Evolutionary conservation across 106 monocot genomes (phyloP).

Genomic region (Dendrobium nobile): DNA sequence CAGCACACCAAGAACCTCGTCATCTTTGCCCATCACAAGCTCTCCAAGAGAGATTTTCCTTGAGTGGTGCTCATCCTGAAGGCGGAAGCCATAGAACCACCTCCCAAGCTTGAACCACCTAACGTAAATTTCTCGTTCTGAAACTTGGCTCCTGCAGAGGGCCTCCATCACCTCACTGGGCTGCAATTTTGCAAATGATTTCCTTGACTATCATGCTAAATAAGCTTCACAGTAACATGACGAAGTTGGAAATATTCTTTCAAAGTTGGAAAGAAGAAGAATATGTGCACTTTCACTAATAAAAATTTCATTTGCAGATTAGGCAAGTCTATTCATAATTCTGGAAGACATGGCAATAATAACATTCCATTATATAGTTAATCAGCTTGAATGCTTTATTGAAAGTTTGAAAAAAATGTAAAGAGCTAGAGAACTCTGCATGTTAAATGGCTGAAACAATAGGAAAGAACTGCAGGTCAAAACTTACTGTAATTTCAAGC

Average conservation of each 20-base stretch:
- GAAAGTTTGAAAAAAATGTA: not conserved
- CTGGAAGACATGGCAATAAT: not conserved
- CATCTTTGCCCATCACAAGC: slow-evolving; percentile 36
- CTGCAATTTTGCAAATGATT: slow-evolving; percentile 28
- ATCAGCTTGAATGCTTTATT: not conserved
- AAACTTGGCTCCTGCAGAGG: slow-evolving; percentile 33
- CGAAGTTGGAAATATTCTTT: not conserved
- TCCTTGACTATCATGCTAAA: not conserved
- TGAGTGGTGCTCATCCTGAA: slow-evolving; percentile 52
- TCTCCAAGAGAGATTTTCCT: slow-evolving; percentile 47
- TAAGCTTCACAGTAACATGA: not conserved
- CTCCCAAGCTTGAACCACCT: slow-evolving; percentile 70
- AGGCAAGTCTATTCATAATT: not conserved
- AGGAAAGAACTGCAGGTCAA: not conserved
- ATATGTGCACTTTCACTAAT: not conserved
- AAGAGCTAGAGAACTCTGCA: not conserved
- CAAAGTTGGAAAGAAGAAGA: not conserved
- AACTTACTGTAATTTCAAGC: slow-evolving; percentile 51
- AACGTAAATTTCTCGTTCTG: slow-evolving; percentile 49
- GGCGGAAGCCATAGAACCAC: slow-evolving; percentile 86
- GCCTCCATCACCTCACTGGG: slow-evolving; percentile 39
- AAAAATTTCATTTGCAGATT: not conserved
- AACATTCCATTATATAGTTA: not conserved
- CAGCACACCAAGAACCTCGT: slow-evolving; percentile 38
- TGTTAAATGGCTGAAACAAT: not conserved